Evolutionary conservation across 495 filamentous ascomycete genomes (phyloP).

Genomic region (Clavariopsis aquatica): DNA sequence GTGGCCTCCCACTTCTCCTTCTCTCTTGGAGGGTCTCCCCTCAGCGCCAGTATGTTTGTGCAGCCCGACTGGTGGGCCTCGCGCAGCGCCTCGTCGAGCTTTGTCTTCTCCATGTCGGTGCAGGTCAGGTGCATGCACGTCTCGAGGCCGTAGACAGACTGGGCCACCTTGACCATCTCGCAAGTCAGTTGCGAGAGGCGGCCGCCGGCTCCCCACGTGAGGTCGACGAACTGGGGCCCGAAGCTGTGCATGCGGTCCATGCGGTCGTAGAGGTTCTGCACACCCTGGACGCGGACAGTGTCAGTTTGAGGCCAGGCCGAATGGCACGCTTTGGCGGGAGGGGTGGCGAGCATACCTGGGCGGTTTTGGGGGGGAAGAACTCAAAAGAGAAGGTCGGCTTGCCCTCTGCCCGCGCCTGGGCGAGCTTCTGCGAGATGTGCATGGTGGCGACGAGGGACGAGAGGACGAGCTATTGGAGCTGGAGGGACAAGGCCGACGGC

Average conservation of each 20-base stretch:
- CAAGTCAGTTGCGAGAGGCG: slow-evolving; percentile 86
- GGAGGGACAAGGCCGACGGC: neutral
- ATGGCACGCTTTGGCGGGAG: neutral
- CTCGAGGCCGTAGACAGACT: slow-evolving; percentile 94
- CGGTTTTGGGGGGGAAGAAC: slow-evolving; percentile 99
- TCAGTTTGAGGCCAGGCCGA: neutral
- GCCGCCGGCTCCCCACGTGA: slow-evolving; percentile 98
- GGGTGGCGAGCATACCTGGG: slow-evolving; percentile 55
- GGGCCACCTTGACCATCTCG: slow-evolving; percentile 96
- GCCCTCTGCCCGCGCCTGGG: slow-evolving; percentile 72
- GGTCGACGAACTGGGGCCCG: slow-evolving; percentile 93
- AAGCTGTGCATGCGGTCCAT: slow-evolving; percentile 98
- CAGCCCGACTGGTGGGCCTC: slow-evolving; percentile 93
- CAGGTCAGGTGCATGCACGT: slow-evolving; percentile 99
- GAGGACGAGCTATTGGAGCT: neutral
- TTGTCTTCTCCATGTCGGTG: slow-evolving; percentile 92
- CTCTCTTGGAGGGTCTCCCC: slow-evolving; percentile 93
- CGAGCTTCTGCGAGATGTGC: slow-evolving; percentile 93
- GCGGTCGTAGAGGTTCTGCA: slow-evolving; percentile 98
- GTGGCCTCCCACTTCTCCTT: slow-evolving; percentile 89
- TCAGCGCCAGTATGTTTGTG: slow-evolving; percentile 93
- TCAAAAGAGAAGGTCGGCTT: slow-evolving; percentile 95
- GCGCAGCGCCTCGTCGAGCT: slow-evolving; percentile 83
- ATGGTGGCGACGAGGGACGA: slow-evolving; percentile 44
- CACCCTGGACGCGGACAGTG: slow-evolving; percentile 59